These are phyloP conservation scores for Canavalia gladiata DNA, from an alignment of 306 rosid genomes.

Conservation along the genomic window DNA sequence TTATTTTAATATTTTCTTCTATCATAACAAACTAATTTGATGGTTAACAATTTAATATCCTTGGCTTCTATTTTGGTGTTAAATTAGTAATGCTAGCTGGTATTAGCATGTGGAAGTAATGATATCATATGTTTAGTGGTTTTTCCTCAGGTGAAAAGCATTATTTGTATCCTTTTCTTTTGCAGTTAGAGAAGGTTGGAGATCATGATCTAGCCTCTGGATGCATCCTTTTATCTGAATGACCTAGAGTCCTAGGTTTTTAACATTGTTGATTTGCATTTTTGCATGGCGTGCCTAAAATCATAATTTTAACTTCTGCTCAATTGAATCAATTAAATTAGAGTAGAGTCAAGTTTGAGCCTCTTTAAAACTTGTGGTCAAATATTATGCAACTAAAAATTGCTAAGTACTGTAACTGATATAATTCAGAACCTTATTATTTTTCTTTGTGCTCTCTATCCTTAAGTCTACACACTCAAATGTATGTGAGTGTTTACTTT, in stretches of 20 bases:
- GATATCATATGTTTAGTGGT: background rate
- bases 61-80: background rate
- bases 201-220: background rate
- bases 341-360: background rate
- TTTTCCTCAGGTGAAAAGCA: slow-evolving; percentile 10
- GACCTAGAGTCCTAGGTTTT: background rate
- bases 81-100: slow-evolving; percentile 18
- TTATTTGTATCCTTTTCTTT: background rate
- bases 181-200: background rate
- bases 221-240: background rate
- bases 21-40: background rate
- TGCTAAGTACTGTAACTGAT: background rate
- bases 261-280: background rate
- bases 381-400: slow-evolving; percentile 1
- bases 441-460: slow-evolving; percentile 19
- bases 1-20: background rate
- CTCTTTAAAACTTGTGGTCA: slow-evolving; percentile 15
- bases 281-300: background rate
- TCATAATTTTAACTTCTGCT: slow-evolving; percentile 2
- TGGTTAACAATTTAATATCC: background rate
- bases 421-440: background rate
- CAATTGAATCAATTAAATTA: background rate
- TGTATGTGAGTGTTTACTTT: slow-evolving; percentile 10
- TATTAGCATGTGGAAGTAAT: slow-evolving; percentile 19
- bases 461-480: background rate